Evolutionary conservation across 768 basidiomycete species (phyloP), one percentile per base, ranked within the genome.

Genomic region (Trametes punicea): DNA sequence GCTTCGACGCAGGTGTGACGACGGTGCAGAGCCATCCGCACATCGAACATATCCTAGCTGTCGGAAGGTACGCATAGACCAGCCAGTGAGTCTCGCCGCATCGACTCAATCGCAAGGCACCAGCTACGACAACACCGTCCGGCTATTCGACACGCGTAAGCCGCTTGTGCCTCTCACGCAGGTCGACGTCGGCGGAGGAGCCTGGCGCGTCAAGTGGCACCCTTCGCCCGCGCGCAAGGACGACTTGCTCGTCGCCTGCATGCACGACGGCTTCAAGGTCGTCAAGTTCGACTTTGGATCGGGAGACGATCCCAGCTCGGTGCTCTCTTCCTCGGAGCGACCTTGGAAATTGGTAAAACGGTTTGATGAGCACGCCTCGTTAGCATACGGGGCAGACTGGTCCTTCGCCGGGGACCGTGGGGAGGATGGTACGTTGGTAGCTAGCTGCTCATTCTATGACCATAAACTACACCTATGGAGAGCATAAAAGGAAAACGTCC

Each of bases 171-270:
- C 90, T 0, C 61, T 98, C 11, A 67, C 72, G 0, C 73, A 78
- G 46, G 81, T 80, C 23, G 79, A 87, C 54, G 84, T 92, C 2
- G 93, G 92, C 10, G 97, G 97, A 11, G 97, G 97, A 2, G 90
- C 84, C 10, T 99, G 97, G 97, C 81, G 97, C 16, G 85, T 93
- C 55, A 94, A 96, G 70, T 99, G 94, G 93, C 93, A 98, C 71
- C 93, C 95, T 6, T 81, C 80, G 4, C 60, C 77, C 2, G 62
- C 66, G n/a, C 80, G 93, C 41, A 80, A 78, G 59, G 65, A 79
- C 33, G 90, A 95, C 65, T 77, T 98, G 2, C 80, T 98, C 18
- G 84, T 93, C n/a, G 97, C 95, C 0, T 93, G 90, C 66, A 99
- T 98, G 97, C 95, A 96, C 67, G 93, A 93, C 60, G 95, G 96